Conservation (phyloP, 2,329 filamentous ascomycete genomes). For the Fusarium domesticum region DNA sequence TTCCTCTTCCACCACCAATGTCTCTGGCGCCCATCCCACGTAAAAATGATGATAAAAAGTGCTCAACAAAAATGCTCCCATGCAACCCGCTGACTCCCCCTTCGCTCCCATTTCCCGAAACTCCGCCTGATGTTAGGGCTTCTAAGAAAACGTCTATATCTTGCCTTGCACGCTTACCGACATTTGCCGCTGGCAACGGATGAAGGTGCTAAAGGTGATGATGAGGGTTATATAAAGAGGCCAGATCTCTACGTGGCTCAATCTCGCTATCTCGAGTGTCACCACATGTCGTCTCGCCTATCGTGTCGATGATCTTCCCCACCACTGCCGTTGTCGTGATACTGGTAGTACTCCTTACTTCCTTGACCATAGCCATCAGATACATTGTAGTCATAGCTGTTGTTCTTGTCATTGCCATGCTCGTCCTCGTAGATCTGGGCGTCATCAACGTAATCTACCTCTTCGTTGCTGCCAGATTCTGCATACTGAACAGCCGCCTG, state of each 20-base stretch:
- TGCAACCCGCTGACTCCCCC: constrained; percentile 22
- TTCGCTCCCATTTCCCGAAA: constrained; percentile 30
- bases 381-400: constrained; percentile 39
- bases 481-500: constrained; percentile 47
- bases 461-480: constrained; percentile 41
- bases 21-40: constrained; percentile 16
- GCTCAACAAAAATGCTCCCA: constrained; percentile 8
- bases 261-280: constrained; percentile 18
- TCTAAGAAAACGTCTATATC: constrained; percentile 24
- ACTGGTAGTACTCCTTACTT: constrained; percentile 42
- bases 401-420: constrained; percentile 41
- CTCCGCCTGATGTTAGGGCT: constrained; percentile 36
- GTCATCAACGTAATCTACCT: constrained; percentile 51
- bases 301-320: constrained; percentile 34
- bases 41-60: constrained; percentile 10
- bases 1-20: constrained; percentile 6
- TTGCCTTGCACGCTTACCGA: constrained; percentile 20
- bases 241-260: constrained; percentile 13
- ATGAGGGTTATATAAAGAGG: constrained; percentile 23
- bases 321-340: constrained; percentile 30
- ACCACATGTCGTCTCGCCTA: constrained; percentile 45
- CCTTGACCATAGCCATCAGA: constrained; percentile 39
- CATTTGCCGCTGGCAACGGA: constrained; percentile 19
- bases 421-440: constrained; percentile 54
- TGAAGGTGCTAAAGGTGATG: too few relatives aligned